Evolutionary conservation across 768 basidiomycete species (phyloP), one percentile per base, ranked within the genome.

Genomic region (Hortiboletus campestris): DNA sequence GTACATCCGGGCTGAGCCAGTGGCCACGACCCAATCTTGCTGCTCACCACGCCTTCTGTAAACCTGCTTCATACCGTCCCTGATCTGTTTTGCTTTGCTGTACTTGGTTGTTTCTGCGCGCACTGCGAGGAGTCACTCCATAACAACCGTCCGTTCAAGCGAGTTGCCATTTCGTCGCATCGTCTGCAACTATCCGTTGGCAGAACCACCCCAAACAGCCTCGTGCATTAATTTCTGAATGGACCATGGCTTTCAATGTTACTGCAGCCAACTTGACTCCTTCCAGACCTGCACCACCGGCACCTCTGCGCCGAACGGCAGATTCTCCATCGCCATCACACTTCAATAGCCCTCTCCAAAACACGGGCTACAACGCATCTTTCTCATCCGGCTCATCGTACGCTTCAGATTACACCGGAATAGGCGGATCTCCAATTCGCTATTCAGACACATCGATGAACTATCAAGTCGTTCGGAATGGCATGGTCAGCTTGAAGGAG

Each of bases 401-500:
- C 68, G 75, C 78, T 20, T 65, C 81, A 14, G 78, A 82, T n/a
- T 91, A 91, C 72, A 81, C 86, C 8, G 89, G 91, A 51, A 92
- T 92, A 58, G 91, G 91, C 46, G 91, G 83, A 43, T 87, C 89
- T 2, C 91, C 91, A 29, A 81, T 82, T 70, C 79, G 84, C 51
- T 71, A 70, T 51, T 75, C 76, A 6, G 73, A 75, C 36, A 51
- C 62, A 25, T 53, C 67, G 48, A 60, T 68, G 49, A 67, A 63
- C 57, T 59, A 76, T 2, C 79, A 83, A 46, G 69, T 88, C 49
- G 74, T 94, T 44, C 76, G 91, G 42, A 75, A 75, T 52, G 96
- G 90, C n/a, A 75, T 75, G 41, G 93, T 91, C 43, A 88, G 81
- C 69, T 78, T 96, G 65, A 98, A 98, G 78, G 96, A 99, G 71